phyloP scores from a whole-genome alignment of 2,329 filamentous ascomycete species.

The Aspergillus ustus region DNA sequence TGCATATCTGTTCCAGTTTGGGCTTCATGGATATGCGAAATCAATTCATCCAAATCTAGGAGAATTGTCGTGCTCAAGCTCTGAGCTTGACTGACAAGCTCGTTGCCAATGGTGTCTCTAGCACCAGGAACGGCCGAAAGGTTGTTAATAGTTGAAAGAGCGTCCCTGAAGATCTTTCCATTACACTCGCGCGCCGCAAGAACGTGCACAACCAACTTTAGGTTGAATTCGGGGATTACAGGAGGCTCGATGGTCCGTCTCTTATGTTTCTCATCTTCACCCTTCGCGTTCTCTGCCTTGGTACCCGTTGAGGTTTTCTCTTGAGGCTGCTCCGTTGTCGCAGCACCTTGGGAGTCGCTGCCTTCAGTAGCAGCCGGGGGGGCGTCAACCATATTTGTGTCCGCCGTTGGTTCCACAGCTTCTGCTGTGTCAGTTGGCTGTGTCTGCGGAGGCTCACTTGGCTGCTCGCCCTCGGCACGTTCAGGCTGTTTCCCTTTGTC shows the following conservation, averaged over 20 bases:
- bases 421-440: slow-evolving; percentile 33
- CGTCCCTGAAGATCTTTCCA: slow-evolving; percentile 97
- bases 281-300: slow-evolving; percentile 45
- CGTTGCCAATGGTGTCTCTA: slow-evolving; percentile 87
- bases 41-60: slow-evolving; percentile 78
- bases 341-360: slow-evolving; percentile 33
- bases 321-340: slow-evolving; percentile 33
- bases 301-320: slow-evolving; percentile 36
- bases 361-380: slow-evolving; percentile 36
- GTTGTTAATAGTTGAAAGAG: slow-evolving; percentile 97
- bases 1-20: slow-evolving; percentile 92
- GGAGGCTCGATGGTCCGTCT: slow-evolving; percentile 75
- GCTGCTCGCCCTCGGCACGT: slow-evolving; percentile 26
- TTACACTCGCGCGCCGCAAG: slow-evolving; percentile 95
- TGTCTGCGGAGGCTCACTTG: slow-evolving; percentile 27
- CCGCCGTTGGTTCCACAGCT: slow-evolving; percentile 32
- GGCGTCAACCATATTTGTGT: slow-evolving; percentile 47
- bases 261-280: slow-evolving; percentile 57
- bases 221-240: slow-evolving; percentile 83
- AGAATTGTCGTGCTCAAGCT: slow-evolving; percentile 83
- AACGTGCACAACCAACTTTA: slow-evolving; percentile 94
- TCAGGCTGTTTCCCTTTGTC: slow-evolving; percentile 46
- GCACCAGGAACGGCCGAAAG: slow-evolving; percentile 90
- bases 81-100: slow-evolving; percentile 86
- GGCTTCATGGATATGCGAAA: slow-evolving; percentile 84